phyloP scores from a whole-genome alignment of 2,329 filamentous ascomycete species.

The Zelopaecilomyces penicillatus region DNA sequence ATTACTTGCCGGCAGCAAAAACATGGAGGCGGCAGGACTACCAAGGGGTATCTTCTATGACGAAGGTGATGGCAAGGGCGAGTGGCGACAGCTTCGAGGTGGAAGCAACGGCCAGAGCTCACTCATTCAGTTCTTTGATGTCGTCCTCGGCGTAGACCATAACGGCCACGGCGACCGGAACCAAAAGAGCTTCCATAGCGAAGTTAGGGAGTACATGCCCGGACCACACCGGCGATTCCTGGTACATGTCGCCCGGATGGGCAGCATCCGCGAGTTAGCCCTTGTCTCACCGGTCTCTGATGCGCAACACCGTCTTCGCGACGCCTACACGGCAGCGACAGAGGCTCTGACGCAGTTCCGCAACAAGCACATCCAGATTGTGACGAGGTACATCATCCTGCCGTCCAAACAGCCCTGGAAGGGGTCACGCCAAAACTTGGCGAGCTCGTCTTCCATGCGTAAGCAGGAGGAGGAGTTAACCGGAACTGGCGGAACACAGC shows the following conservation, averaged over 20 bases:
- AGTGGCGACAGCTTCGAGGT: slow-evolving; percentile 73
- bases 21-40: slow-evolving; percentile 78
- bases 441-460: slow-evolving; percentile 32
- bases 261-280: slow-evolving; percentile 68
- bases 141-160: slow-evolving; percentile 78
- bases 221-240: slow-evolving; percentile 74
- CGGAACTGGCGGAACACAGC: slow-evolving; percentile 77
- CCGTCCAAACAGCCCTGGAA: slow-evolving; percentile 47
- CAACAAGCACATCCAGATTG: slow-evolving; percentile 82
- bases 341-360: slow-evolving; percentile 68
- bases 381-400: slow-evolving; percentile 82
- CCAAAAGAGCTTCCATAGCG: slow-evolving; percentile 39
- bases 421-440: slow-evolving; percentile 31
- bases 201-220: slow-evolving; percentile 89
- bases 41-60: slow-evolving; percentile 82
- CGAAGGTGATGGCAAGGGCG: slow-evolving; percentile 54
- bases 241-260: slow-evolving; percentile 56
- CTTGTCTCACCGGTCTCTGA: slow-evolving; percentile 41
- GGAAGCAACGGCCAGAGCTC: slow-evolving; percentile 92
- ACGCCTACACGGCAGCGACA: slow-evolving; percentile 61
- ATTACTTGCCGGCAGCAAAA: slow-evolving; percentile 83
- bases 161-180: slow-evolving; percentile 27
- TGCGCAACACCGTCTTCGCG: slow-evolving; percentile 36
- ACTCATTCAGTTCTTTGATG: slow-evolving; percentile 86
- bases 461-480: slow-evolving; percentile 45